Conservation (phyloP, 306 rosid genomes). For the Oxytropis ochrocephala region DNA sequence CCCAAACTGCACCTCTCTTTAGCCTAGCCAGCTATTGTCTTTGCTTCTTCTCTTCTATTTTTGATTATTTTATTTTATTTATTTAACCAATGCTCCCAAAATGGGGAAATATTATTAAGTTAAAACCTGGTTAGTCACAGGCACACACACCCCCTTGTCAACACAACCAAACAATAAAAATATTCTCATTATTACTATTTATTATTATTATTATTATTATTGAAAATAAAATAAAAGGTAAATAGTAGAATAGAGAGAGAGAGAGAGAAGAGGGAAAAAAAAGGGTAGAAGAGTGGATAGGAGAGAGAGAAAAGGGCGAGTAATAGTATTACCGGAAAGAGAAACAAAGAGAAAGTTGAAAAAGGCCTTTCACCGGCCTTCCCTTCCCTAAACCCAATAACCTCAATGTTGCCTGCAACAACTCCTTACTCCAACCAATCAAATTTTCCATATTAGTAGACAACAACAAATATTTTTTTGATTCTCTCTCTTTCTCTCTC, state of each 20-base stretch:
- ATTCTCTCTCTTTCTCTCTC: not conserved
- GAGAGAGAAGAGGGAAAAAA: not conserved
- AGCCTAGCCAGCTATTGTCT: too few species aligned
- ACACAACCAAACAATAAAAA: not conserved
- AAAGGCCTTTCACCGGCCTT: constrained; percentile 67
- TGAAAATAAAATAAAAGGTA: not conserved
- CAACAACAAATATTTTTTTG: not conserved
- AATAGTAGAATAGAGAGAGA: not conserved
- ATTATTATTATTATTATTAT: too few species aligned
- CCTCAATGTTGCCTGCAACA: constrained; percentile 32
- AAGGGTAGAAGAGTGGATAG: not conserved
- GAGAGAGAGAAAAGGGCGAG: constrained; percentile 45
- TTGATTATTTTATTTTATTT: not conserved
- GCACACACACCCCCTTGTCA: not conserved
- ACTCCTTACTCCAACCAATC: constrained; percentile 42
- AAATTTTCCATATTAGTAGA: constrained; percentile 22
- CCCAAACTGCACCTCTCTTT: constrained; percentile 6
- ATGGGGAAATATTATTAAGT: not conserved
- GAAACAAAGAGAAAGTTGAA: constrained; percentile 58
- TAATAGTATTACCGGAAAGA: constrained; percentile 35
- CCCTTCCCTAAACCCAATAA: constrained; percentile 49
- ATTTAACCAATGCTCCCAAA: not conserved
- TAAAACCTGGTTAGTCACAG: not conserved
- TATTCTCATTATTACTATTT: not conserved
- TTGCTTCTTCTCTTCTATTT: not conserved